These are phyloP conservation scores for Kodamaea hsintzibuensis DNA, from an alignment of 805 yeast species.

Conservation along the genomic window DNA sequence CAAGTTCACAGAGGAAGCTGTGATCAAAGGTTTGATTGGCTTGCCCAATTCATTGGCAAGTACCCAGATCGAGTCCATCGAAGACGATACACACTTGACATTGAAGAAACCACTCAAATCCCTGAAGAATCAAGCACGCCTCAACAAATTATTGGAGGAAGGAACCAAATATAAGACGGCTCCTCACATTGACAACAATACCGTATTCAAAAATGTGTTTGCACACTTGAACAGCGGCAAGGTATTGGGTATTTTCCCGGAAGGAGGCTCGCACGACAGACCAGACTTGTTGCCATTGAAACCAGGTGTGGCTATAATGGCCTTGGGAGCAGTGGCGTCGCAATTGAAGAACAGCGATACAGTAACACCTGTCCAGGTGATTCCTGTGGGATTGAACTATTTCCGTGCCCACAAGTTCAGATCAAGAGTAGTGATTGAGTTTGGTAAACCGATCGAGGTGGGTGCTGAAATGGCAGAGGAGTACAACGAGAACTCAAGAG, in stretches of 20 bases:
- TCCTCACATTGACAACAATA: constrained; percentile 40
- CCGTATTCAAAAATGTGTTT: constrained; percentile 39
- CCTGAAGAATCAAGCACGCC: constrained; percentile 16
- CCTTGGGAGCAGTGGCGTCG: constrained; percentile 40
- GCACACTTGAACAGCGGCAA: constrained; percentile 34
- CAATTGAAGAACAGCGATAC: constrained; percentile 17
- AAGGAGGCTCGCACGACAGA: constrained; percentile 47
- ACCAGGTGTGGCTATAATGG: constrained; percentile 49
- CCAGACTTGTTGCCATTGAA: constrained; percentile 43
- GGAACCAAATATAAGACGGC: constrained; percentile 38
- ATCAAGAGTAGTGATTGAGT: constrained; percentile 43
- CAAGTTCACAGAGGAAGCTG: constrained; percentile 32
- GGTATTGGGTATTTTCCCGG: constrained; percentile 44
- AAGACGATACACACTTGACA: constrained; percentile 30
- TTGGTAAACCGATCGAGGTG: constrained; percentile 42
- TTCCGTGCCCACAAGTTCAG: constrained; percentile 44
- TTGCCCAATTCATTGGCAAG: constrained; percentile 37
- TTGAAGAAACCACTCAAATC: constrained; percentile 27
- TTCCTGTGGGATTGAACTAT: constrained; percentile 45
- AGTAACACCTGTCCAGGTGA: constrained; percentile 25
- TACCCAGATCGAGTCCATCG: constrained; percentile 30
- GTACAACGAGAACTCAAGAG: constrained; percentile 29
- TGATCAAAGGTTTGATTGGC: constrained; percentile 38
- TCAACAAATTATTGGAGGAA: constrained; percentile 17
- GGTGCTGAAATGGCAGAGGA: constrained; percentile 27